Evolutionary conservation across 768 basidiomycete genomes (phyloP), one percentile per base, ranked within the genome.

Genomic region (Russula virescens): DNA sequence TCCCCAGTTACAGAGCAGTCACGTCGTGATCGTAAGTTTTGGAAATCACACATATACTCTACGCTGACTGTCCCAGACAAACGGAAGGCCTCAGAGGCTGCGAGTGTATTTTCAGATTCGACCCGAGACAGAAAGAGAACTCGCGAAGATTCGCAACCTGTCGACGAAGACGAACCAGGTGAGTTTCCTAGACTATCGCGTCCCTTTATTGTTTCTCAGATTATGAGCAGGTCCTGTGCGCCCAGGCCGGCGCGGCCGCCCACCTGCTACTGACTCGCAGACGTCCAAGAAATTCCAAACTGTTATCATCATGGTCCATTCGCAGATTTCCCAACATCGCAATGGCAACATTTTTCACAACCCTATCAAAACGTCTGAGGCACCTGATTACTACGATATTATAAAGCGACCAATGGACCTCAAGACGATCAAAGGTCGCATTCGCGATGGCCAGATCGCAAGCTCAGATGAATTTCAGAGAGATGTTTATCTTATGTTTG

Each of bases 401-500:
- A 91, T 98, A 62, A 92, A 90, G 69, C 83, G 88, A n/a, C 93
- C 96, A 2, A 95, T 95, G 84, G 94, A 98, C 73, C 80, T 98
- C 59, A 96, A 94, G 74, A 95, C 90, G 0, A 90, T 98, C 71
- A 92, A 93, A 73, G 77, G 77, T n/a, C 83, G 81, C 66, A 85
- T 96, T 61, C 90, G 89, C 69, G 92, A 95, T 68, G 93, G 93
- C 0, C 65, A 82, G 2, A 93, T 97, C 51, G 77, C 81, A 5
- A 92, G 83, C 67, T 89, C 91, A 1, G 79, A 88, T 35, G 94
- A 98, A 71, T 97, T 88, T 69, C 89, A 95, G 71, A 80, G 93
- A 65, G 96, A 97, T 68, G 83, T 95, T 11, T 88, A 85, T 71
- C 78, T 97, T 65, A 96, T 98, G 88, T 96, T 97, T 73, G 90